Conservation (phyloP, 257 asterid genomes). For the Ophiorrhiza pumila region DNA sequence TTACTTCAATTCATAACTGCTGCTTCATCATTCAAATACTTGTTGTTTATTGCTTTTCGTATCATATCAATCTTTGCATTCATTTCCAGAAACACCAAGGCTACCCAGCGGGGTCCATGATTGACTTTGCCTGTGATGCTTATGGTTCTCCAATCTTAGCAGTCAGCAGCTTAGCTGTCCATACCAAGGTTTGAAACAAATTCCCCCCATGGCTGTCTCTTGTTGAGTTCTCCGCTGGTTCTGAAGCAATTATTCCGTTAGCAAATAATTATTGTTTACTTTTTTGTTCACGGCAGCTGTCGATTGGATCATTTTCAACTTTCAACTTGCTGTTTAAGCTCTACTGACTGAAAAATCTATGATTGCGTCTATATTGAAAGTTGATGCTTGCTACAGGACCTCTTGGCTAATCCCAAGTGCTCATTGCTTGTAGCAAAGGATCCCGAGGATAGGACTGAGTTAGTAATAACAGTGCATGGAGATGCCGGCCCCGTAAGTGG, state of each 20-base stretch:
- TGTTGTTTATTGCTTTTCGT: neutral
- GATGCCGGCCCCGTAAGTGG: slow-evolving; percentile 75
- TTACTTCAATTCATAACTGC: neutral
- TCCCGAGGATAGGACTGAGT: slow-evolving; percentile 86
- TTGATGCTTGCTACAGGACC: slow-evolving; percentile 62
- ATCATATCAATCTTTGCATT: neutral
- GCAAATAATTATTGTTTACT: neutral
- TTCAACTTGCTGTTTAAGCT: neutral
- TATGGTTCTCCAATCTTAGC: slow-evolving; percentile 83
- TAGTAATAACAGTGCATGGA: slow-evolving; percentile 76
- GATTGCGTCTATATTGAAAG: slow-evolving; percentile 5
- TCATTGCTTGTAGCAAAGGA: slow-evolving; percentile 94
- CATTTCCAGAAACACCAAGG: slow-evolving; percentile 72
- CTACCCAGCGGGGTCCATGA: slow-evolving; percentile 95
- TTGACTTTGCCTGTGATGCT: slow-evolving; percentile 95
- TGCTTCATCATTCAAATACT: neutral
- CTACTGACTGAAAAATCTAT: slow-evolving; percentile 2
- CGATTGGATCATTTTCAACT: neutral
- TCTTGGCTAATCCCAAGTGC: slow-evolving; percentile 77
- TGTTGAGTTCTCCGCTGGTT: slow-evolving; percentile 1
- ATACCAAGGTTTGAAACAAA: slow-evolving; percentile 57
- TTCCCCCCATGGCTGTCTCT: slow-evolving; percentile 7
- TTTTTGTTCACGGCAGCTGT: neutral
- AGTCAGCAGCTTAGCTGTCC: slow-evolving; percentile 82
- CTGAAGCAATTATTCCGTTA: neutral